A percentile compares a stretch with the other conserved stretches of the same genome.
Evolutionary conservation across 2,329 filamentous ascomycete genomes (phyloP).

Genomic region (Ophiostoma sp.): DNA sequence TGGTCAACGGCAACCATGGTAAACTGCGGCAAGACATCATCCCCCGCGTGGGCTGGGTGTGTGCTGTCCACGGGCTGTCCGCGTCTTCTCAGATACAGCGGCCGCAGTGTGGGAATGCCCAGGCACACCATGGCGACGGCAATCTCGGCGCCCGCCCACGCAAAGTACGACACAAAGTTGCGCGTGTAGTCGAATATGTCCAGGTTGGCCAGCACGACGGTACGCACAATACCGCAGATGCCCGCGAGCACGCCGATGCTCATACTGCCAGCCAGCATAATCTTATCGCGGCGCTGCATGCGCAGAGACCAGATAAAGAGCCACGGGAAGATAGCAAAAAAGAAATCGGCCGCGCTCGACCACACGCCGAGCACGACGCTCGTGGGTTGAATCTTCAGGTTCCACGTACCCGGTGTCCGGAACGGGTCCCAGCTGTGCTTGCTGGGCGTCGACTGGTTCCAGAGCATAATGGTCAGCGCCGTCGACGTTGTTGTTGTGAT

Average conservation of each 20-base stretch:
- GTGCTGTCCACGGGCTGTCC: background rate
- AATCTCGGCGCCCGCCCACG: constrained; percentile 39
- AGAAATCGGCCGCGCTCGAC: constrained; percentile 39
- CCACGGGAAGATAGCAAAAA: constrained; percentile 41
- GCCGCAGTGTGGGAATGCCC: constrained; percentile 38
- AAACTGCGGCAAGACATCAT: background rate
- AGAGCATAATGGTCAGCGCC: constrained; percentile 36
- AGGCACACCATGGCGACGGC: constrained; percentile 40
- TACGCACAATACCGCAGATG: constrained; percentile 19
- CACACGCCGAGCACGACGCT: constrained; percentile 37
- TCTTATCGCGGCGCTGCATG: constrained; percentile 43
- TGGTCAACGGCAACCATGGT: background rate
- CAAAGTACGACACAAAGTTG: constrained; percentile 19
- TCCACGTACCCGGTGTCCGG: constrained; percentile 35
- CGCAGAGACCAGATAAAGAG: constrained; percentile 42
- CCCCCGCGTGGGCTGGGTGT: background rate
- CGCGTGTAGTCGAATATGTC: constrained; percentile 32
- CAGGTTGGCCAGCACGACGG: constrained; percentile 30
- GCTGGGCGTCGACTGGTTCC: constrained; percentile 37
- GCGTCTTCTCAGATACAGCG: constrained; percentile 31
- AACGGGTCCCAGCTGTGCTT: constrained; percentile 37
- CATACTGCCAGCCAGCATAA: constrained; percentile 40
- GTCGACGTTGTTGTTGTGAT: constrained; percentile 31
- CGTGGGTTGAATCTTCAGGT: constrained; percentile 36
- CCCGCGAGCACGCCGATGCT: constrained; percentile 33